These are phyloP conservation scores for Citropsis articulata DNA, from an alignment of 345 rosid genomes.

Conservation along the genomic window DNA sequence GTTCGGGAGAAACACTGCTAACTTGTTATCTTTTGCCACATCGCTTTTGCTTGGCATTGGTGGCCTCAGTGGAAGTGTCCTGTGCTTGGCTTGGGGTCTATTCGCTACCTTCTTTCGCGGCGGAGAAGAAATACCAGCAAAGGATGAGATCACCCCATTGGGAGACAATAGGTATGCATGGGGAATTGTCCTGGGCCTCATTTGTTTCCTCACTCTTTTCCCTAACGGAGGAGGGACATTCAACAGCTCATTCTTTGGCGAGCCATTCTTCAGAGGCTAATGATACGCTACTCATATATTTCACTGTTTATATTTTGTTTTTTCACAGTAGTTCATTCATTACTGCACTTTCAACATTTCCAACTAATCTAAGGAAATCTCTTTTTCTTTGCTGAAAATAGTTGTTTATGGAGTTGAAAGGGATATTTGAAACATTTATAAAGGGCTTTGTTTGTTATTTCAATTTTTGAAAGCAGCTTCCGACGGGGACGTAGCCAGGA, in stretches of 20 bases:
- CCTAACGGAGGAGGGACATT: constrained; percentile 92
- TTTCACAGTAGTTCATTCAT: too few relatives aligned
- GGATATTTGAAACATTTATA: too few relatives aligned
- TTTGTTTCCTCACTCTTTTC: constrained; percentile 89
- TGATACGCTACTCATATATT: background rate
- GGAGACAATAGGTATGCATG: constrained; percentile 74
- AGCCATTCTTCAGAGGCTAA: constrained; percentile 75
- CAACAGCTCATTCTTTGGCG: constrained; percentile 67
- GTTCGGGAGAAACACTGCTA: constrained; percentile 84
- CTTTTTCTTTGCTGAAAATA: too few relatives aligned
- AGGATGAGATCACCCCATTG: constrained; percentile 78
- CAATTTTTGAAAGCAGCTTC: too few relatives aligned
- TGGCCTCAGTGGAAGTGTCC: constrained; percentile 84
- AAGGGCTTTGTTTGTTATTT: too few relatives aligned
- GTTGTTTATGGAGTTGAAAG: too few relatives aligned
- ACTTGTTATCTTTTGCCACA: constrained; percentile 65
- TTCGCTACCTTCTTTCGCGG: constrained; percentile 93
- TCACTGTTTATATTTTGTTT: too few relatives aligned
- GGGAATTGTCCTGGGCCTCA: constrained; percentile 79
- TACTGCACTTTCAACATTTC: too few relatives aligned
- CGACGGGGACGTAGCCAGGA: too few relatives aligned
- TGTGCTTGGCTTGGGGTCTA: constrained; percentile 87
- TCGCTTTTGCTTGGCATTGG: constrained; percentile 75
- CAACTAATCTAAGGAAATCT: too few relatives aligned
- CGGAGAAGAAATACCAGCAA: constrained; percentile 85